These are phyloP conservation scores for Candida berthetii DNA, from an alignment of 805 yeast species.

Conservation along the genomic window DNA sequence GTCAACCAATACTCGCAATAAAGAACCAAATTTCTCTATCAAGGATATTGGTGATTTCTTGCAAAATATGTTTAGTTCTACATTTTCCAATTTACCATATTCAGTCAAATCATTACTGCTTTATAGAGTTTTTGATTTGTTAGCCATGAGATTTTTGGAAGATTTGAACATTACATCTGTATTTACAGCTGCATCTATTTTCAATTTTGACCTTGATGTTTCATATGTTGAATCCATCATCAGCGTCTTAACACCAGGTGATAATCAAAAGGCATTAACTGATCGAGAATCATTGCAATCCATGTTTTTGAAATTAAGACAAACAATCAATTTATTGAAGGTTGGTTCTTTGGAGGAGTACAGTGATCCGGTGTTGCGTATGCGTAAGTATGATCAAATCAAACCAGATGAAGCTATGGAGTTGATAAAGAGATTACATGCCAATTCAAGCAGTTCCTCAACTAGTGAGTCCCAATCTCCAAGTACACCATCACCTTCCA, in stretches of 20 bases:
- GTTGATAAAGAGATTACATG: constrained; percentile 49
- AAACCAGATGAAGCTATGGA: constrained; percentile 64
- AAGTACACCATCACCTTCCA: background rate
- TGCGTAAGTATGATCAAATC: constrained; percentile 68
- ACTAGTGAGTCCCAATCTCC: background rate
- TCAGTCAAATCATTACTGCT: constrained; percentile 75
- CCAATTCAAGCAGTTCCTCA: constrained; percentile 1
- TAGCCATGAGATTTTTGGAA: constrained; percentile 64
- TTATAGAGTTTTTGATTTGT: constrained; percentile 80
- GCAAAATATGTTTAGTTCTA: constrained; percentile 79
- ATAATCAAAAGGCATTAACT: constrained; percentile 21
- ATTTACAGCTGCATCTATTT: constrained; percentile 49
- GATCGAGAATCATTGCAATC: constrained; percentile 52
- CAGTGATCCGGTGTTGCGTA: constrained; percentile 44
- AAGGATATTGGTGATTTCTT: constrained; percentile 82
- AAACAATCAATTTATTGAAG: constrained; percentile 66
- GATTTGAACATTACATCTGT: constrained; percentile 49
- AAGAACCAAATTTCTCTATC: constrained; percentile 67
- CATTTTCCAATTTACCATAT: constrained; percentile 75
- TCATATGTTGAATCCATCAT: constrained; percentile 51
- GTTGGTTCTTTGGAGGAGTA: constrained; percentile 61
- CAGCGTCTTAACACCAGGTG: background rate
- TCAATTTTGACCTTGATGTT: constrained; percentile 78
- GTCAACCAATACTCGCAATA: constrained; percentile 44
- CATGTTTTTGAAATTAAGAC: constrained; percentile 74